A percentile compares a stretch with the other conserved stretches of the same genome.
Evolutionary conservation across 441 rosid genomes (phyloP).

Genomic region (Gossypium trilobum): DNA sequence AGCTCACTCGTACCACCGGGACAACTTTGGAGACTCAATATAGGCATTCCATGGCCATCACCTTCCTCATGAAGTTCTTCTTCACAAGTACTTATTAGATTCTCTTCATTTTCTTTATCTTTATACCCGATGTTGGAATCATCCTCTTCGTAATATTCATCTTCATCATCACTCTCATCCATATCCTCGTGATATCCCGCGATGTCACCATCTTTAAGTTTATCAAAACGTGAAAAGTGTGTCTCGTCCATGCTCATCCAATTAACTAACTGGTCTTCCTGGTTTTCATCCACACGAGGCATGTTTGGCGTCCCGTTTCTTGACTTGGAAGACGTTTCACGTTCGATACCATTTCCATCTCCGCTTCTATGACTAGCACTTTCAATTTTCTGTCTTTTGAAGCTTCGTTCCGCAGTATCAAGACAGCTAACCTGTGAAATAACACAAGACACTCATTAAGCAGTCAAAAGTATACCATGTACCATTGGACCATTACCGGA

Average conservation of each 20-base stretch:
- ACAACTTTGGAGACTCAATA: constrained; percentile 14
- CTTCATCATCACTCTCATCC: constrained; percentile 30
- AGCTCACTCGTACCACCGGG: constrained; percentile 6
- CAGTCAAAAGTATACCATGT: background rate
- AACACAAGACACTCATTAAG: constrained; percentile 9
- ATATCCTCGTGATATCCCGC: constrained; percentile 25
- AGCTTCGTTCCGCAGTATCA: constrained; percentile 20
- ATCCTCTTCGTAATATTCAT: constrained; percentile 25
- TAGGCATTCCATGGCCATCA: constrained; percentile 3
- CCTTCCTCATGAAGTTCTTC: constrained; percentile 14
- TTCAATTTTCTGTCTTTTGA: constrained; percentile 30
- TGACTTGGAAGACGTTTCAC: constrained; percentile 18
- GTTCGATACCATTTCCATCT: constrained; percentile 17
- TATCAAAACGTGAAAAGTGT: constrained; percentile 22
- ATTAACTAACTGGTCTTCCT: constrained; percentile 25
- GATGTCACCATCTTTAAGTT: constrained; percentile 22
- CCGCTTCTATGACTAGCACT: background rate
- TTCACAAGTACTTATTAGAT: background rate
- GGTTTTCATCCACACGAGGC: constrained; percentile 9
- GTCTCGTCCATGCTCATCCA: constrained; percentile 38
- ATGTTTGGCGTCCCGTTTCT: constrained; percentile 2
- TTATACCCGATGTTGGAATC: constrained; percentile 13
- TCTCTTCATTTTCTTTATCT: constrained; percentile 15
- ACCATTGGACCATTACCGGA: background rate
- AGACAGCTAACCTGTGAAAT: constrained; percentile 27